Evolutionary conservation across 2,329 filamentous ascomycete species (phyloP), one percentile per base, ranked within the genome.

Genomic region (Zymoseptoria crescenta): DNA sequence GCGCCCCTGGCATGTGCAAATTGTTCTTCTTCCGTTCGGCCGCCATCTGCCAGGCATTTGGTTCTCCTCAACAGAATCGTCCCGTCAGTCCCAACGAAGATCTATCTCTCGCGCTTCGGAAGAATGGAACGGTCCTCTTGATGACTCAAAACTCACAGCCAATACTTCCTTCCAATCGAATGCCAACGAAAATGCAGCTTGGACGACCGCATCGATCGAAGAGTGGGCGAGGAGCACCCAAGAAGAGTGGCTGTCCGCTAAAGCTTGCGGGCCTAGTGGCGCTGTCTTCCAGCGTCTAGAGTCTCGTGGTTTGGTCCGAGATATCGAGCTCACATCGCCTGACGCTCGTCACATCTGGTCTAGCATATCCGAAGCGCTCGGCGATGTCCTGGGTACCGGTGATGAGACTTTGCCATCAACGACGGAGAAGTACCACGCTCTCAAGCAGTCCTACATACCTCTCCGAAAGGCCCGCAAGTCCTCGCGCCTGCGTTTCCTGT

Each of bases 381-480:
- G 79, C 74, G 54, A 80, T 77, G 59, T 76, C 68, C 41, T 74
- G 66, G 50, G 35, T 8, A 24, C 51, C 20, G 59, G 61, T 16
- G 54, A 56, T 3, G 48, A 54, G 8, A 16, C 50, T 24, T 27
- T 70, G 3, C 67, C 67, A 8, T 63, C 71, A 4, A 74, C 75
- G 52, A 67, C 68, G n/a, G 72, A 72, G 4, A 76, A 76, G 49
- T 84, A 81, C 56, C 75, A 86, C 20, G 88, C 85, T 5, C 77
- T 92, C 19, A 80, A 82, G 56, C 85, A 87, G 50, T 74, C 82
- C 0, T 90, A 88, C 81, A 81, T 92, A n/a, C 89, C 89, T 4
- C 76, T 93, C 19, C 83, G 88, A 55, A 92, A 92, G 71, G 76
- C 90, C 2, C 83, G 88, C 69, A 90, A 87, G 68, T 87, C 90